phyloP scores from a whole-genome alignment of 1,284 basidiomycete genomes.

The Erythrobasidium hasegawianum region DNA sequence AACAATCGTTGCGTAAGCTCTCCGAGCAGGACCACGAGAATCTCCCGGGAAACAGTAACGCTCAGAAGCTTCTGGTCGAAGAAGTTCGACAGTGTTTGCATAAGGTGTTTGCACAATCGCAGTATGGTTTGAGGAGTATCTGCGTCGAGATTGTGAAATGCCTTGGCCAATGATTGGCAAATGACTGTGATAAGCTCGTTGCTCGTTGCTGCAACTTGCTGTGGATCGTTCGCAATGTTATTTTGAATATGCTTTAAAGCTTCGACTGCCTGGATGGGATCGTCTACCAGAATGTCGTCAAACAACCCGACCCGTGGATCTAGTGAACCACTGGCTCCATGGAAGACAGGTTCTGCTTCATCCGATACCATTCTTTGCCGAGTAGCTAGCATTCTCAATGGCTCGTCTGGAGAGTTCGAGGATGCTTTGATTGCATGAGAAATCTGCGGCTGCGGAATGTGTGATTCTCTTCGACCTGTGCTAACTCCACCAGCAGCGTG shows the following conservation, averaged over 20 bases:
- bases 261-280: conserved; percentile 66
- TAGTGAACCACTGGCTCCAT: not conserved
- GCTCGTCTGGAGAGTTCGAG: no score
- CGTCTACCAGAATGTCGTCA: not conserved
- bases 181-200: conserved; percentile 84
- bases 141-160: conserved; percentile 71
- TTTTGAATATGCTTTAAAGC: conserved; percentile 88
- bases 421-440: not conserved
- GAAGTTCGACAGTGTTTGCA: conserved; percentile 87
- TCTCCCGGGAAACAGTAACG: conserved; percentile 73
- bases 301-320: no score
- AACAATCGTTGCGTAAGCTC: conserved; percentile 83
- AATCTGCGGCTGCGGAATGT: not conserved
- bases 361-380: not conserved
- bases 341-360: not conserved
- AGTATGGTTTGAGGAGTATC: conserved; percentile 63
- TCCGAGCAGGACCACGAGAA: conserved; percentile 71
- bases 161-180: conserved; percentile 78
- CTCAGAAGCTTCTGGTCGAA: conserved; percentile 78
- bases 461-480: not conserved
- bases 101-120: conserved; percentile 88
- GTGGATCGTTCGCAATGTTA: conserved; percentile 50
- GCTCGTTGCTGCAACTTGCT: conserved; percentile 70
- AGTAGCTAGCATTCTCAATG: no score
- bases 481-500: not conserved